These are phyloP conservation scores for Fraxinus baroniana DNA, from an alignment of 305 asterid genomes.

Conservation along the genomic window DNA sequence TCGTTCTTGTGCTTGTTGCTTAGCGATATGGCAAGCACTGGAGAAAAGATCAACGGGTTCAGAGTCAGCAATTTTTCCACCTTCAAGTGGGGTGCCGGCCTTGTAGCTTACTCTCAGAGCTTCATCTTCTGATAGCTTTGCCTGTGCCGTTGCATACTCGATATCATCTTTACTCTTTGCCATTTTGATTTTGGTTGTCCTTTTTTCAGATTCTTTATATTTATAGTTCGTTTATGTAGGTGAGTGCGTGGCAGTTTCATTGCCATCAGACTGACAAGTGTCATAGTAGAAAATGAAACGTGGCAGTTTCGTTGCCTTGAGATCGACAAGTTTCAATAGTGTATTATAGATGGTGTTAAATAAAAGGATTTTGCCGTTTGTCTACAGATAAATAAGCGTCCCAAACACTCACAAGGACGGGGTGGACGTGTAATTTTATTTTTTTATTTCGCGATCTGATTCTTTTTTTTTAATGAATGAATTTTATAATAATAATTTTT, in stretches of 20 bases:
- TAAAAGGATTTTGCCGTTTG: no score
- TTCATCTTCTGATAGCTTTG: conserved; percentile 46
- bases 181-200: conserved; percentile 14
- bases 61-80: conserved; percentile 34
- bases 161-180: conserved; percentile 46
- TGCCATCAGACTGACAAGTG: not conserved
- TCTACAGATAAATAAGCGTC: no score
- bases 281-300: not conserved
- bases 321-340: no score
- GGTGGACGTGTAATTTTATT: no score
- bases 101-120: conserved; percentile 37
- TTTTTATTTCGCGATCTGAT: no score
- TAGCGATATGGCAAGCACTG: not conserved
- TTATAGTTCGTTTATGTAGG: not conserved
- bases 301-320: not conserved
- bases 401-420: no score
- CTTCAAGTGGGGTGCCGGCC: conserved; percentile 47
- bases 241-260: not conserved
- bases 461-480: no score
- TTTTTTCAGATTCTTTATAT: not conserved
- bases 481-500: no score
- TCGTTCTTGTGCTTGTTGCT: not conserved
- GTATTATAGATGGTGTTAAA: no score
- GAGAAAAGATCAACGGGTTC: conserved; percentile 16
- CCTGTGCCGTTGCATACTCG: conserved; percentile 38